Base-by-base conservation (phyloP, 2,329 filamentous ascomycete species). In the Sporothrix sp. region DNA sequence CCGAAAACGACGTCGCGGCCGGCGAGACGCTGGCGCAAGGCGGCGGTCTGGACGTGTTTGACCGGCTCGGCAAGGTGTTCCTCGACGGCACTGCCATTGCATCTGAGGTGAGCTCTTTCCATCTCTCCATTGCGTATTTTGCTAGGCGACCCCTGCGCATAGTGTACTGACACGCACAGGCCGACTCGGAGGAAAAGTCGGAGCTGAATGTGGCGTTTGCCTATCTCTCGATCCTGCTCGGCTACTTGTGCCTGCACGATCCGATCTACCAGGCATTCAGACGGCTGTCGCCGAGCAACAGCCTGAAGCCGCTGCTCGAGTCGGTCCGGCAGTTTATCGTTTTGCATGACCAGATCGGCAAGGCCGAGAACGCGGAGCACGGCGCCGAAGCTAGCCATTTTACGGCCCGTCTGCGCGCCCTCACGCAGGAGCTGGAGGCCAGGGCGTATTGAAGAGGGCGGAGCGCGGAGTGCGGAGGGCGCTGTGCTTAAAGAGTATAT, bases 171-270 rank as follows among this genome's bases (percentile, higher is more conserved):
- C 60, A 53, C 60, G 51, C 50, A 42, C 51, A 87, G 77, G 82
- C 81, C 52, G 80, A 84, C 59, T 85, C 82, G 1, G 75, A 82
- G 51, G 79, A 87, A 60, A 87, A 90, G 62, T 83, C 82, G 23
- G 82, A 85, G 53, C 75, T 85, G 46, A 88, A 90, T 58, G 88
- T 97, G 25, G 83, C 85, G 1, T 81, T 91, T 63, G 90, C 88
- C 14, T 96, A 95, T 63, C 73, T 96, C 21, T 82, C 88, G 1
- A 82, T 96, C 13, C 72, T 95, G 6, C 73, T 97, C 2, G 87
- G 88, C 16, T 93, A 89, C 57, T 69, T 96, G 21, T 89, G 82
- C 58, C 71, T 93, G 25, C 66, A 71, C 45, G 59, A 65, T 10
- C 66, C 70, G 4, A 68, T 72, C 7, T 67, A 71, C 40, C 63